phyloP scores from a whole-genome alignment of 345 rosid genomes.

The Psidium friedrichsthalianum region DNA sequence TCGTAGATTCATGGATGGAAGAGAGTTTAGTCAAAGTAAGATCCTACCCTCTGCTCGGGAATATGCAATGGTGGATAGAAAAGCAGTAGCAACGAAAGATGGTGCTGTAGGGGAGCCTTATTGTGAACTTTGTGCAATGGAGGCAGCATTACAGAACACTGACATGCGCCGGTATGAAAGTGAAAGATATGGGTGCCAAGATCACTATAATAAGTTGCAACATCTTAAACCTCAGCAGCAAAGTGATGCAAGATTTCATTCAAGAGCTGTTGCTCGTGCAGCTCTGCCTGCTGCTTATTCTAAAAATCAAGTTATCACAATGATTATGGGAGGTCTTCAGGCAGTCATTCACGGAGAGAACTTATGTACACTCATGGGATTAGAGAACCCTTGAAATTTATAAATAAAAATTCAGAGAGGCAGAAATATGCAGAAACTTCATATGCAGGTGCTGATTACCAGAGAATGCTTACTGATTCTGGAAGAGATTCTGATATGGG shows the following conservation, averaged over 20 bases:
- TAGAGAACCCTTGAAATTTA: slow-evolving; percentile 16
- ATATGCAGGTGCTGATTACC: slow-evolving; percentile 11
- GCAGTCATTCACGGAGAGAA: slow-evolving; percentile 14
- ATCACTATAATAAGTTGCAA: slow-evolving; percentile 10
- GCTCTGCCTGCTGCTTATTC: slow-evolving; percentile 13
- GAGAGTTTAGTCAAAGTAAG: slow-evolving; percentile 20
- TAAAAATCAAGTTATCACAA: slow-evolving; percentile 15
- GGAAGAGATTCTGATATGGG: slow-evolving; percentile 16
- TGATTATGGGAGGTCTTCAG: slow-evolving; percentile 26
- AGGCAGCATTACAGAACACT: slow-evolving; percentile 4
- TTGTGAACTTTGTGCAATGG: slow-evolving; percentile 16
- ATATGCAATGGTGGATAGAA: slow-evolving; percentile 15
- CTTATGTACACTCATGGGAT: slow-evolving; percentile 14
- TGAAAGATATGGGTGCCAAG: slow-evolving; percentile 21
- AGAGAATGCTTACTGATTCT: slow-evolving; percentile 14
- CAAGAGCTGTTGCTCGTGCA: slow-evolving; percentile 23
- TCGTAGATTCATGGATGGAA: slow-evolving; percentile 20
- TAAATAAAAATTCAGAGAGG: slow-evolving; percentile 21
- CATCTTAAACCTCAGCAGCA: slow-evolving; percentile 17
- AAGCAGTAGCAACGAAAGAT: slow-evolving; percentile 22
- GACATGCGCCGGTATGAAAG: slow-evolving; percentile 15
- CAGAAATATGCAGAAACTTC: slow-evolving; percentile 20
- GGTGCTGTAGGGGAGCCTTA: slow-evolving; percentile 18
- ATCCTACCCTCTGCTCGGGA: slow-evolving; percentile 4
- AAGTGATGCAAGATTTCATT: slow-evolving; percentile 15